These are phyloP conservation scores for Fulvia fulva DNA, from an alignment of 2,329 filamentous ascomycete species.

Conservation along the genomic window DNA sequence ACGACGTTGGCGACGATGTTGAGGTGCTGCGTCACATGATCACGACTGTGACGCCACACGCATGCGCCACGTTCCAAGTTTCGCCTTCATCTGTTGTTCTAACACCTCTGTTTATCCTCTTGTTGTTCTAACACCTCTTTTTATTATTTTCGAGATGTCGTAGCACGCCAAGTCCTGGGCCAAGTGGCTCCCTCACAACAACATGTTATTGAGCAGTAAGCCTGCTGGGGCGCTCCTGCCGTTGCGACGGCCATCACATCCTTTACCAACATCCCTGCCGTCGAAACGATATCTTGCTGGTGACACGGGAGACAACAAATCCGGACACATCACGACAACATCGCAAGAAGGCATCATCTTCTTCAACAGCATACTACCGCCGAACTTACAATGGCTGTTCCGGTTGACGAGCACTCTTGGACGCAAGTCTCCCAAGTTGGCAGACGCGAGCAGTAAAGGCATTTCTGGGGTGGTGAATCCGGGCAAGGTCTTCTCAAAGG, in stretches of 20 bases:
- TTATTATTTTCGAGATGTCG: no score
- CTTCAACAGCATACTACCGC: conserved; percentile 86
- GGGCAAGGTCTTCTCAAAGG: conserved; percentile 48
- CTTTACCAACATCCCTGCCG: conserved; percentile 1
- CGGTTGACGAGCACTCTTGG: conserved; percentile 48
- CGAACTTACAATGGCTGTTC: conserved; percentile 64
- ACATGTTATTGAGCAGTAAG: background rate
- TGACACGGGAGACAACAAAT: conserved; percentile 49
- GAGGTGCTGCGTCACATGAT: background rate
- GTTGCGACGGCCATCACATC: background rate
- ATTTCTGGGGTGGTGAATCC: conserved; percentile 52
- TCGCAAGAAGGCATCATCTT: conserved; percentile 81
- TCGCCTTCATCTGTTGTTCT: background rate
- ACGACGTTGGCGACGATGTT: background rate
- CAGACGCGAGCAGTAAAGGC: conserved; percentile 10
- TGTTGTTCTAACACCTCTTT: background rate
- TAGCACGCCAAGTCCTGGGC: background rate
- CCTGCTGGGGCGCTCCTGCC: background rate
- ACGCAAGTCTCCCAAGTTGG: conserved; percentile 7
- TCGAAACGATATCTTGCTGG: conserved; percentile 15
- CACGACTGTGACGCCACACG: background rate
- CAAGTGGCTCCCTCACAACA: background rate
- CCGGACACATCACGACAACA: conserved; percentile 74
- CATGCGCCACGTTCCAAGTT: background rate
- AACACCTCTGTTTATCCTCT: background rate